Base-by-base conservation (phyloP, 805 yeast genomes). In the Saturnispora mendoncae region DNA sequence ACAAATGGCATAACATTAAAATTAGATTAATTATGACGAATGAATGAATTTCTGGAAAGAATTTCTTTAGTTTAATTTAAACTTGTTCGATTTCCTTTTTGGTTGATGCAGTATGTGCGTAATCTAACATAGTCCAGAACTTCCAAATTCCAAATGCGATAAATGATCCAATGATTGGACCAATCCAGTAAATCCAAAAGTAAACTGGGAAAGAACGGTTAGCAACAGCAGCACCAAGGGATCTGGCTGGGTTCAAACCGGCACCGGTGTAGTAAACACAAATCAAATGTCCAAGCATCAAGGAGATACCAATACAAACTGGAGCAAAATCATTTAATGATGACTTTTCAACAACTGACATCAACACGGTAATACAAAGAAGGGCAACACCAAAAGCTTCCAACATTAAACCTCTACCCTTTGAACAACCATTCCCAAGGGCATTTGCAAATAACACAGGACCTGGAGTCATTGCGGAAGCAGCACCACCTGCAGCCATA, bases 181-280 rank as follows among this genome's bases (percentile, higher is more conserved):
- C 95, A 44, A 85, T 76, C 92, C 94, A 84, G 72, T 85, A 85
- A 50, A 86, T 84, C 94, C 94, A 85, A 71, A 78, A 86, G 67
- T 85, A 85, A 55, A 55, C 60, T 27, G 95, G 94, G 79, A 86
- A 86, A 18, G 74, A 68, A 43, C 61, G 68, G 42, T 74, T 72
- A 45, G 87, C 94, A 36, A 46, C 50, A 8, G 50, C 53, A 40
- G 95, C 94, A 56, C 95, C 95, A 43, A 85, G 73, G 26, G 84
- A 68, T 70, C 95, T 78, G 35, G 95, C 95, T 44, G 95, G 95
- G 72, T 85, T 85, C 56, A 84, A 69, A 59, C 95, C 95, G 30
- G 94, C 94, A 60, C 95, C 95, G 38, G 94, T 83, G 68, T 74
- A 81, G 73, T 72, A 81, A 43, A 86, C 84, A 58, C 82, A 74